Evolutionary conservation across 2,329 filamentous ascomycete species (phyloP), one percentile per base, ranked within the genome.

Genomic region (Thelonectria blattea): DNA sequence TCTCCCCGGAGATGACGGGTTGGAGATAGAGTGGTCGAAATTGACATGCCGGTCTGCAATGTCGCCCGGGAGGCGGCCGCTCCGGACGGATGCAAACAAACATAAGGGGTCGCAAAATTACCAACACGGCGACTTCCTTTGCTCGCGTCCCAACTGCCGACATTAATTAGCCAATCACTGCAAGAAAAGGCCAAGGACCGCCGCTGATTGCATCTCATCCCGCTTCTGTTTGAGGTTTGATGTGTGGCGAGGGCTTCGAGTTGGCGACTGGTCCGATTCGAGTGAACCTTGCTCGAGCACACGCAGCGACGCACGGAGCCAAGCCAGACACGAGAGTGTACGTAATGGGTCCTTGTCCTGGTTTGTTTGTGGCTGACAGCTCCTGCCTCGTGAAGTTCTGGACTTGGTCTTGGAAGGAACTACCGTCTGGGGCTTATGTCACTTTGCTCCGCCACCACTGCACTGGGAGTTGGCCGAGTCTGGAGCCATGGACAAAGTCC

Each of bases 161-260:
- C 59, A 48, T 50, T 48, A 65, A 64, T 65, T 61, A 30, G 15
- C 20, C 11, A 56, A 46, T 37, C 34, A 37, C 24, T 30, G 60
- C 39, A 30, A 24, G 17, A 10, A 47, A 24, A 52, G 48, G 37
- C 39, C 57, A 55, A 60, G 61, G 58, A 48, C 30, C 54, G 59
- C 46, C 42, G 30, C 43, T 65, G 58, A 66, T 58, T 65, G 60
- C 43, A 51, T 56, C 65, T 67, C 60, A 67, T 70, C 57, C 68
- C 65, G 59, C 61, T 62, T 58, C 65, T 52, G 65, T 69, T 66
- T 70, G 68, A 70, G 58, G 51, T 50, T 69, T 42, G 56, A 51
- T 37, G 52, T 47, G 58, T 27, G 15, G 32, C 61, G 48, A 48
- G 67, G 67, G 52, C 46, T 57, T 54, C 54, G 54, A 43, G 65